phyloP scores from a whole-genome alignment of 768 basidiomycete species.

The Pholiota microspora region DNA sequence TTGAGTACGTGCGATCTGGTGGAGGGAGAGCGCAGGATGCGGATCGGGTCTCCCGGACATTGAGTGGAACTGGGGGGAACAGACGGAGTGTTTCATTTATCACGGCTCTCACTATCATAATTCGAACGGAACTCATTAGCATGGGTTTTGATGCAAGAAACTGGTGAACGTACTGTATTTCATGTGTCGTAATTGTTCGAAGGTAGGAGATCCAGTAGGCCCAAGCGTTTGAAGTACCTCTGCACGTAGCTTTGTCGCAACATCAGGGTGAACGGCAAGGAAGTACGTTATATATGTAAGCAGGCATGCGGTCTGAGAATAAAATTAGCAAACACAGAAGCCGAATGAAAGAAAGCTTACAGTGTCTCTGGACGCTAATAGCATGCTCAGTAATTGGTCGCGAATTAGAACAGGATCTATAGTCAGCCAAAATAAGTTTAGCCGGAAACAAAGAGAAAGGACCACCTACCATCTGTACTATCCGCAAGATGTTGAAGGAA shows the following conservation, averaged over 20 bases:
- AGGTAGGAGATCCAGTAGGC: constrained; percentile 42
- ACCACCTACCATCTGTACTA: constrained; percentile 54
- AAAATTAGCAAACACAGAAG: background rate
- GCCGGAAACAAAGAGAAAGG: background rate
- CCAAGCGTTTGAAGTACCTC: constrained; percentile 64
- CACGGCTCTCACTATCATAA: constrained; percentile 60
- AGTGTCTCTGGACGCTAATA: constrained; percentile 78
- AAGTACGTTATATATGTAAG: constrained; percentile 72
- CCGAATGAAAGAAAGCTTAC: constrained; percentile 27
- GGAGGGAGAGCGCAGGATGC: constrained; percentile 49
- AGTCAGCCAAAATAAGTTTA: constrained; percentile 2
- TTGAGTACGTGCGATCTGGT: constrained; percentile 44
- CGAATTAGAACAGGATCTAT: constrained; percentile 66
- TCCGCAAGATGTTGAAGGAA: constrained; percentile 69
- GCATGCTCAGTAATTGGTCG: constrained; percentile 75
- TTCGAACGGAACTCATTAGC: background rate
- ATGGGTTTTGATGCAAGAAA: background rate
- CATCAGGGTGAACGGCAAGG: constrained; percentile 61
- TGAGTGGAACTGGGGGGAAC: constrained; percentile 78
- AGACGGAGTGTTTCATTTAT: constrained; percentile 77
- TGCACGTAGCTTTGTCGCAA: constrained; percentile 47
- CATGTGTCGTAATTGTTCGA: constrained; percentile 55
- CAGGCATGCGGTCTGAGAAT: constrained; percentile 58
- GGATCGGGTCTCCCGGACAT: constrained; percentile 57
- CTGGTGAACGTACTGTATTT: constrained; percentile 53